Evolutionary conservation across 345 rosid genomes (phyloP), one percentile per base, ranked within the genome.

Genomic region (Clausena lansium): DNA sequence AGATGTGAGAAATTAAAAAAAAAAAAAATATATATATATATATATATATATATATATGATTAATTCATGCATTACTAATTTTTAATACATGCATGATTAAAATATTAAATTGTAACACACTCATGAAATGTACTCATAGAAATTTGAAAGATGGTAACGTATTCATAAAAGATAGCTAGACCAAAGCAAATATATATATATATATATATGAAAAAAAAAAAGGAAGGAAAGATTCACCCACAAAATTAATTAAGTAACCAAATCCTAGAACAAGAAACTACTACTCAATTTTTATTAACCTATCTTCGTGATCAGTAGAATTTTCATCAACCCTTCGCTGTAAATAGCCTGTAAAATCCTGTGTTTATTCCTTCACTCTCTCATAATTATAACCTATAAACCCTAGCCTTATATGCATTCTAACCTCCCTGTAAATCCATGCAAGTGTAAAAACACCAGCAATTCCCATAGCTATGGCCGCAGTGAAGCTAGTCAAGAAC

Each of bases 401-500:
- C 75, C 79, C 47, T 38, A 64, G n/a, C 60, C 80, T 76, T 39
- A 62, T 32, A 6, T 38, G 4, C 30, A 24, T 72, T 57, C 72
- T 22, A 24, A 77, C 20, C 78, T 84, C 79, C 39, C 68, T 62
- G 11, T 63, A 81, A 64, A 74, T 71, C 82, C 81, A 84, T 41
- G 82, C 83, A 39, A 87, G 22, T 24, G 82, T 36, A 0, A 81
- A 78, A 24, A 87, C 66, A 33, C 89, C 92, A 30, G 69, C 41
- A 24, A 84, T 3, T 69, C 85, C 82, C 86, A 81, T 82, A 74
- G 74, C 67, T 50, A 77, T 79, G 9, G 87, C 85, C n/a, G 71
- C 54, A 4, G 80, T 82, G 33, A 82, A 77, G 33, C 89, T 87
- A 7, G 67, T 80, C 85, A 79, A 38, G 22, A 81, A 86, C 19